Conservation (phyloP, 1,284 basidiomycete species). For the Cutaneotrichosporon spelunceum region DNA sequence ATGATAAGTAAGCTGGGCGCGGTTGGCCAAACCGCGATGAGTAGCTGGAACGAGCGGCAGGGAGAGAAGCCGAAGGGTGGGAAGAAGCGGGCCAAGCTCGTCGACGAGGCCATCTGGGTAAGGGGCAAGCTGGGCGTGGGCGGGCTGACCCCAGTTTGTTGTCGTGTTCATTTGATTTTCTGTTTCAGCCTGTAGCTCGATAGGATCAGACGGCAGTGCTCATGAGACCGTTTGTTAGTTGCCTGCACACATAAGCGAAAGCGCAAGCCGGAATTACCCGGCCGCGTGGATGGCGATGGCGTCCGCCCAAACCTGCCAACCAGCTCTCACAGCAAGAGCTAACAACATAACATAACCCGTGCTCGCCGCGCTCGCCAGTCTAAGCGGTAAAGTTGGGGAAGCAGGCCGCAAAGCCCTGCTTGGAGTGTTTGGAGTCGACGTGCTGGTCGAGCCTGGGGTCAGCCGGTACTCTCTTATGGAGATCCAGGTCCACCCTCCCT, state of each 20-base stretch:
- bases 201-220: no score
- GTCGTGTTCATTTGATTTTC: neutral
- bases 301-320: neutral
- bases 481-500: neutral
- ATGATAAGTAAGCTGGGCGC: neutral
- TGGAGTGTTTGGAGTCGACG: constrained; percentile 41
- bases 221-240: no score
- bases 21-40: neutral
- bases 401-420: constrained; percentile 32
- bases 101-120: neutral
- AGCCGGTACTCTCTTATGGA: neutral
- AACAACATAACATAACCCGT: constrained; percentile 8
- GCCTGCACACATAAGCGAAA: no score
- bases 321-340: no score
- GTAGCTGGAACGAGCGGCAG: neutral
- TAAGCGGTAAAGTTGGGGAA: constrained; percentile 40
- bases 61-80: neutral
- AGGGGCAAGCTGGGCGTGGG: neutral
- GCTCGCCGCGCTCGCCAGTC: no score
- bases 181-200: neutral
- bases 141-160: neutral
- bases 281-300: no score
- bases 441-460: constrained; percentile 38
- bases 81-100: neutral
- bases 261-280: neutral